Conservation (phyloP, 495 filamentous ascomycete species). For the Massariosphaeria phaeospora region DNA sequence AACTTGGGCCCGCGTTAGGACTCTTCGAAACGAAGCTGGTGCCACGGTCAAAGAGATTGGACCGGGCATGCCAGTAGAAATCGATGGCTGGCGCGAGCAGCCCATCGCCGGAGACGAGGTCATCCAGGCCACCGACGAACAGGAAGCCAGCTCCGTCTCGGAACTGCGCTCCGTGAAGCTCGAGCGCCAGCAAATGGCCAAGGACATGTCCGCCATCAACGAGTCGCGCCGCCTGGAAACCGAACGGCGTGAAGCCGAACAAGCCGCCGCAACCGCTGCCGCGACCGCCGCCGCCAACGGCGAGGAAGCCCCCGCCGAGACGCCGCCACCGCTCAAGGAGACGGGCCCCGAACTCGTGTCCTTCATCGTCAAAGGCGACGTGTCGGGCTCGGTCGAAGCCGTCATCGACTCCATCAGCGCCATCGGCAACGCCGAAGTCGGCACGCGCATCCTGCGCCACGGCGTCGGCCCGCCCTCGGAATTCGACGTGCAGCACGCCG, state of each 20-base stretch:
- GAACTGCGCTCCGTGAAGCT: slow-evolving; percentile 63
- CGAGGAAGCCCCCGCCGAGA: slow-evolving; percentile 11
- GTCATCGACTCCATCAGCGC: slow-evolving; percentile 66
- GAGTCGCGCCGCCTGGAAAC: slow-evolving; percentile 57
- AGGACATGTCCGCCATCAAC: slow-evolving; percentile 75
- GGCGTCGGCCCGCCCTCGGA: slow-evolving; percentile 74
- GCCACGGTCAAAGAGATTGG: slow-evolving; percentile 64
- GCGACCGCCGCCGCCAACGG: slow-evolving; percentile 33
- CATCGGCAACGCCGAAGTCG: slow-evolving; percentile 79
- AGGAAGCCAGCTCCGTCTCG: slow-evolving; percentile 73
- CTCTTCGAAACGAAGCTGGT: slow-evolving; percentile 81
- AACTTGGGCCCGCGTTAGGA: slow-evolving; percentile 77
- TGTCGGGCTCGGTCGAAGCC: slow-evolving; percentile 88
- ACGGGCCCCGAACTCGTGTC: slow-evolving; percentile 60
- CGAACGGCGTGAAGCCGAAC: slow-evolving; percentile 53
- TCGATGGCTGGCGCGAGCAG: slow-evolving; percentile 91
- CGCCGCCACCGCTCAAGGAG: slow-evolving; percentile 22
- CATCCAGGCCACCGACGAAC: slow-evolving; percentile 73
- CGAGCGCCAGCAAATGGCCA: slow-evolving; percentile 56
- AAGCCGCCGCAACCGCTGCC: slow-evolving; percentile 30
- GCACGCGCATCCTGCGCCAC: slow-evolving; percentile 67
- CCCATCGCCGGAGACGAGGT: slow-evolving; percentile 85
- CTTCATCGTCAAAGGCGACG: slow-evolving; percentile 89
- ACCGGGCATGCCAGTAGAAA: slow-evolving; percentile 83
- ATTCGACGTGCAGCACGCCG: slow-evolving; percentile 84